Evolutionary conservation across 805 yeast species (phyloP).

Genomic region (Metschnikowia baotianmanensis): DNA sequence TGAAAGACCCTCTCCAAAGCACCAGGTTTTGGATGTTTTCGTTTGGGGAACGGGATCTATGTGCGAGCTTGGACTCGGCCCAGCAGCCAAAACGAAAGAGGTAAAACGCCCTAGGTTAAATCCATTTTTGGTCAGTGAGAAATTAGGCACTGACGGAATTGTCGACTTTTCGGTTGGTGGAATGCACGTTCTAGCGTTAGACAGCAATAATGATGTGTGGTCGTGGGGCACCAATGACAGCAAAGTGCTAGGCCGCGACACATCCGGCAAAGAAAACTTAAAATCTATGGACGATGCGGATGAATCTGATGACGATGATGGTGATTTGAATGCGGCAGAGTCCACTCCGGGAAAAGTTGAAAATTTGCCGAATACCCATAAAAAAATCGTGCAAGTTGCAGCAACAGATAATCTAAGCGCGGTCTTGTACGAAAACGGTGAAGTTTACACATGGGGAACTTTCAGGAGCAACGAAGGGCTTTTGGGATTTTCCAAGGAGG

Average conservation of each 20-base stretch:
- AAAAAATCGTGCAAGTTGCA: slow-evolving; percentile 71
- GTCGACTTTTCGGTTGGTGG: slow-evolving; percentile 95
- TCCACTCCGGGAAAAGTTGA: slow-evolving; percentile 84
- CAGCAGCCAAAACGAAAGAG: slow-evolving; percentile 84
- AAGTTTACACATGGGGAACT: slow-evolving; percentile 97
- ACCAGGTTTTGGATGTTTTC: slow-evolving; percentile 66
- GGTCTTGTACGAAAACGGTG: slow-evolving; percentile 74
- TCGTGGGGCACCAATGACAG: slow-evolving; percentile 98
- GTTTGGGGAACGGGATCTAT: slow-evolving; percentile 97
- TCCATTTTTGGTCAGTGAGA: slow-evolving; percentile 61
- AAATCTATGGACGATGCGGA: slow-evolving; percentile 63
- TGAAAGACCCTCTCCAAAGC: slow-evolving; percentile 33
- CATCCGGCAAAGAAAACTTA: slow-evolving; percentile 60
- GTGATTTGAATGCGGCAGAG: slow-evolving; percentile 83
- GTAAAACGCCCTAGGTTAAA: slow-evolving; percentile 95
- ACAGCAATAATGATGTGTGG: slow-evolving; percentile 77
- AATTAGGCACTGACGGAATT: slow-evolving; percentile 51
- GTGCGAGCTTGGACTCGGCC: slow-evolving; percentile 98
- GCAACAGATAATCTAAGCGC: slow-evolving; percentile 93
- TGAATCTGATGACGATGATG: slow-evolving; percentile 50
- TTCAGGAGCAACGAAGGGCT: slow-evolving; percentile 92
- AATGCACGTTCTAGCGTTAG: slow-evolving; percentile 87
- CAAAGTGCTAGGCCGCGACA: slow-evolving; percentile 86
- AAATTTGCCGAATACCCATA: slow-evolving; percentile 50
- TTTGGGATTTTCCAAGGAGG: slow-evolving; percentile 72